Evolutionary conservation across 768 basidiomycete genomes (phyloP), one percentile per base, ranked within the genome.

Genomic region (Collybia mongolica): DNA sequence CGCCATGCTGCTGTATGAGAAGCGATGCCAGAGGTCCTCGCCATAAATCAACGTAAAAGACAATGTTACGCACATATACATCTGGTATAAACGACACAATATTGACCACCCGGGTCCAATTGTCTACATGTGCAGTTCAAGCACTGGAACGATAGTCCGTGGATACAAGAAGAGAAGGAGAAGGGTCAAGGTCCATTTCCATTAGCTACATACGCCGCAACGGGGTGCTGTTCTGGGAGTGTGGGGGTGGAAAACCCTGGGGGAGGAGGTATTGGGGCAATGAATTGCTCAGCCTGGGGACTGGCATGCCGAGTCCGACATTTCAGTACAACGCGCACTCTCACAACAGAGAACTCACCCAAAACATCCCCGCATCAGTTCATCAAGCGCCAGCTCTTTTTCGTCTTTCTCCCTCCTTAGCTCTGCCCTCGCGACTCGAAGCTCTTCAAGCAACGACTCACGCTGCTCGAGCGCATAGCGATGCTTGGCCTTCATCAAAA

Each of bases 401-500:
- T 76, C 74, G 44, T 81, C 68, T 50, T 72, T 74, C 65, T 83
- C 80, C 48, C 66, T 71, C 54, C 73, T 72, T 46, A 75, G 62
- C 54, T 90, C 84, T 3, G 68, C 65, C 51, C 77, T 75, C 6
- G 79, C 65, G 14, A 73, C 68, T 29, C 80, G 75, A 54, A 91
- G 68, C 63, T 94, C 88, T 54, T 84, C 80, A 24, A 79, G 67
- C 35, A 94, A 70, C 26, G 72, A 70, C 26, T 81, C 82, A 53
- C 90, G 84, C 59, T 89, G 83, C 50, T 86, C 78, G 24, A 85
- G 54, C 12, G 81, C 83, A 60, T 84, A 88, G 44, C 72, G 72
- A 63, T 86, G 77, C 60, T 92, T 93, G 5, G 93, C 92, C 61
- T 94, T 90, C 74, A 80, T 76, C 53, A 70, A 76, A 54, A 70